Percentiles rank a stretch among this genome's conserved stretches.
Evolutionary conservation across 2,329 filamentous ascomycete species (phyloP).

Genomic region (Talaromyces verruculosus): DNA sequence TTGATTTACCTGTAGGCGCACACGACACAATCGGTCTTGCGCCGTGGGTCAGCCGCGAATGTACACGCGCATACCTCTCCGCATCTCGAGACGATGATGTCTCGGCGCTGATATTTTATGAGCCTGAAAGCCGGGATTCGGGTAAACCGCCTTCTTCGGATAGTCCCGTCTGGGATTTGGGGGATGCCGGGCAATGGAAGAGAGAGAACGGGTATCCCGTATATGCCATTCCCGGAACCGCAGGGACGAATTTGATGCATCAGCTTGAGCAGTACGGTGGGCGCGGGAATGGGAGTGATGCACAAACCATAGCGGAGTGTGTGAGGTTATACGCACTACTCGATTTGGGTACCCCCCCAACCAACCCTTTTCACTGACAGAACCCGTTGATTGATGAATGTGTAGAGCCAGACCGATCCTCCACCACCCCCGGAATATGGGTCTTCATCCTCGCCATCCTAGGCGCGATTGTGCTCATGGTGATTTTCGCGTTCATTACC

Average conservation of each 20-base stretch:
- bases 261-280: constrained; percentile 67
- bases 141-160: constrained; percentile 64
- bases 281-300: neutral
- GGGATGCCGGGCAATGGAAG: constrained; percentile 71
- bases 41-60: constrained; percentile 77
- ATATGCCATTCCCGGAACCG: constrained; percentile 71
- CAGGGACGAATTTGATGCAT: constrained; percentile 67
- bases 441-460: constrained; percentile 73
- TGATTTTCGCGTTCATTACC: constrained; percentile 64
- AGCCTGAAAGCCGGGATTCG: constrained; percentile 47
- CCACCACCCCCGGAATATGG: constrained; percentile 73
- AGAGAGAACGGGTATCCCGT: constrained; percentile 71
- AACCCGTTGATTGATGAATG: neutral
- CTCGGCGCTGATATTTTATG: constrained; percentile 59
- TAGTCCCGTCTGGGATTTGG: constrained; percentile 67
- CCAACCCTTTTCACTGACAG: neutral
- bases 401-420: constrained; percentile 33
- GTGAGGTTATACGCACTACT: constrained; percentile 53
- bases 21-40: constrained; percentile 79
- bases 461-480: constrained; percentile 73
- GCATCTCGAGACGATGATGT: constrained; percentile 62
- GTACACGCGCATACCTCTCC: constrained; percentile 70
- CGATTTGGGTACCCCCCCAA: constrained; percentile 47
- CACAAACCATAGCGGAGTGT: constrained; percentile 4
- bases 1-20: constrained; percentile 65